Base-by-base conservation (phyloP, 225 moss, liverwort and hornwort genomes). In the Climacium dendroides region DNA sequence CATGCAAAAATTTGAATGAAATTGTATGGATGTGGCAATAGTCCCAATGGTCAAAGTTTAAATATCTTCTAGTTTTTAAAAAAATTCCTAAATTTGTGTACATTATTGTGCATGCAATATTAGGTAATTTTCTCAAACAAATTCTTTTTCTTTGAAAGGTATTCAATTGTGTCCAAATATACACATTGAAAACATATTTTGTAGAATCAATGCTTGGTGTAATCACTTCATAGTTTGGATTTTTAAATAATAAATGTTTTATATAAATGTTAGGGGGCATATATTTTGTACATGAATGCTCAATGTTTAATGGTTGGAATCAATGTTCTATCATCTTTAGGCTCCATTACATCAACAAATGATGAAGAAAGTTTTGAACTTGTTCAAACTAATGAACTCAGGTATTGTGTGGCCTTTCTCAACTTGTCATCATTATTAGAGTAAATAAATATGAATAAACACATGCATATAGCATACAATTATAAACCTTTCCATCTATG, bases 81-180 rank as follows among this genome's bases (percentile, higher is more conserved):
- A 70, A 9, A 26, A 1, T 3, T 1, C 8, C 26, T 43, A 43
- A 25, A 25, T 43, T 43, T 43, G 9, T 5, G 5, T 2, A 25
- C 41, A 26, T 43, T 2, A 43, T 69, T 69, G 5, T 0, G 2
- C 24, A 3, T 7, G 1, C 9, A 71, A 43, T 26, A 43, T 15
- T 26, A 9, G 8, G 3, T 24, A 3, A 41, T 70, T 1, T 41
- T 0, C 0, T 70, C 2, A 25, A 70, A 22, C 4, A 12, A 12
- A 48, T 37, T 19, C 4, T 19, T 4, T 23, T 1, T 11, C 3
- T n/a, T n/a, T 37, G 0, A 70, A 26, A 70, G 1, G 3, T 8
- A 41, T 15, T 39, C 25, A 70, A 41, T 3, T 70, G 4, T 25
- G 1, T 25, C 1, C 5, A 43, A 5, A 71, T 41, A 3, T 34